Evolutionary conservation across 768 basidiomycete species (phyloP).

Genomic region (Boletus vinaceobasis): DNA sequence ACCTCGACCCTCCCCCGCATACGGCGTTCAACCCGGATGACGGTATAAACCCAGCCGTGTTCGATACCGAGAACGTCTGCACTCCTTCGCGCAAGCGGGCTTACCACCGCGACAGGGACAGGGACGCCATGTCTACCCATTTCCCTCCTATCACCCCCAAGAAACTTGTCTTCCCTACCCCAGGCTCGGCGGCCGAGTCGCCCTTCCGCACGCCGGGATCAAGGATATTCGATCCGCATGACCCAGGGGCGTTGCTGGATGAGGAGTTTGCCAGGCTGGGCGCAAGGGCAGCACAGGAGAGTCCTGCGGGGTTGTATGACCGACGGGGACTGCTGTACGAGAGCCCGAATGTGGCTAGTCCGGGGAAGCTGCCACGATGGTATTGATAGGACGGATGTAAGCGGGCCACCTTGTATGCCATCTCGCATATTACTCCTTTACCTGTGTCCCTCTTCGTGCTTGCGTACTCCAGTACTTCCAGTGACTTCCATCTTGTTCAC

Average conservation of each 20-base stretch:
- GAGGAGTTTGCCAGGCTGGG: conserved; percentile 65
- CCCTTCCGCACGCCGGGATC: conserved; percentile 50
- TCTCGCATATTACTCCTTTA: neutral
- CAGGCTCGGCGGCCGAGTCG: conserved; percentile 31
- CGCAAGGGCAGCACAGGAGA: conserved; percentile 44
- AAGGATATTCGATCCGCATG: conserved; percentile 65
- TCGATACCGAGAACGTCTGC: conserved; percentile 36
- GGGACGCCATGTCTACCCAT: conserved; percentile 13
- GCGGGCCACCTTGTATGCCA: neutral
- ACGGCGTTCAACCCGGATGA: conserved; percentile 25
- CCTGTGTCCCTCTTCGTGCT: neutral
- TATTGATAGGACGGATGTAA: conserved; percentile 33
- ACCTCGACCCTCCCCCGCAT: conserved; percentile 60
- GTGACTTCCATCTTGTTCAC: neutral
- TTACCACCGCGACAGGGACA: conserved; percentile 26
- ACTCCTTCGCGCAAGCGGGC: conserved; percentile 47
- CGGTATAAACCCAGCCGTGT: conserved; percentile 37
- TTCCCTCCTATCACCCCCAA: conserved; percentile 44
- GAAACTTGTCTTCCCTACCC: conserved; percentile 35
- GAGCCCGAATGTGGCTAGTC: conserved; percentile 64
- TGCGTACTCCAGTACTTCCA: neutral
- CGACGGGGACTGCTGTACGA: conserved; percentile 61
- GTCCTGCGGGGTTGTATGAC: conserved; percentile 67
- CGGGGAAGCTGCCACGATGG: conserved; percentile 51
- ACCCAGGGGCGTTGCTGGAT: conserved; percentile 63